A percentile compares a stretch with the other conserved stretches of the same genome.
Conservation (phyloP, 2,329 filamentous ascomycete species). For the Verticillium klebahnii region DNA sequence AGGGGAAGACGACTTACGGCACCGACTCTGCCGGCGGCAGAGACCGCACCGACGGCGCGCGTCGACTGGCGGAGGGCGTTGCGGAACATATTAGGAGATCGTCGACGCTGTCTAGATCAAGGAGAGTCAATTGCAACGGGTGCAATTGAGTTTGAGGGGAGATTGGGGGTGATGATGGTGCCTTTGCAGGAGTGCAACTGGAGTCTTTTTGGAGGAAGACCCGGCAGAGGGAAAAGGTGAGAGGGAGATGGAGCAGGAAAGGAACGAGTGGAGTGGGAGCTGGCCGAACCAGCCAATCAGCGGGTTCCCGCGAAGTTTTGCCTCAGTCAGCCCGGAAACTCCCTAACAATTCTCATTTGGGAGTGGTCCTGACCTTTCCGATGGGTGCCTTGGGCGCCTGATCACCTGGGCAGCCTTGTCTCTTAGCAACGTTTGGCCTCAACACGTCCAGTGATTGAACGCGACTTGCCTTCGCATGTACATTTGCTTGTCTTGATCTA, state of each 20-base stretch:
- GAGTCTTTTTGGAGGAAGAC: constrained; percentile 33
- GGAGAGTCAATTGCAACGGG: constrained; percentile 58
- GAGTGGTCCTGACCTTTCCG: background rate
- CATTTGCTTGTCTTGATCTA: background rate
- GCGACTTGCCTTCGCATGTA: background rate
- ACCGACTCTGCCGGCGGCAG: constrained; percentile 85
- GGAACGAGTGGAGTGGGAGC: constrained; percentile 14
- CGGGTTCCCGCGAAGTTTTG: constrained; percentile 7
- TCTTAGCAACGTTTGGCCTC: background rate
- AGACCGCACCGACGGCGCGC: constrained; percentile 90
- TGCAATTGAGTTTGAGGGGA: constrained; percentile 60
- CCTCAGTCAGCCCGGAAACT: constrained; percentile 15
- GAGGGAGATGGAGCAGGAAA: constrained; percentile 21
- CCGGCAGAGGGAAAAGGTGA: constrained; percentile 35
- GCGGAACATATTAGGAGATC: constrained; percentile 80
- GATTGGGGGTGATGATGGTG: constrained; percentile 49
- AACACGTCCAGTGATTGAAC: background rate
- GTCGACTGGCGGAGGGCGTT: constrained; percentile 96
- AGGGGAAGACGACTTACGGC: constrained; percentile 68
- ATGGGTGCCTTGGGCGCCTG: background rate
- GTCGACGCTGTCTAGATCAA: constrained; percentile 46
- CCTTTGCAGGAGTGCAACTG: constrained; percentile 41
- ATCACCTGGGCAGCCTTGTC: background rate
- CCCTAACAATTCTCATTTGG: constrained; percentile 13
- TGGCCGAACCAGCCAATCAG: constrained; percentile 4